phyloP scores from a whole-genome alignment of 768 basidiomycete genomes.

The Leucocoprinus sp. region DNA sequence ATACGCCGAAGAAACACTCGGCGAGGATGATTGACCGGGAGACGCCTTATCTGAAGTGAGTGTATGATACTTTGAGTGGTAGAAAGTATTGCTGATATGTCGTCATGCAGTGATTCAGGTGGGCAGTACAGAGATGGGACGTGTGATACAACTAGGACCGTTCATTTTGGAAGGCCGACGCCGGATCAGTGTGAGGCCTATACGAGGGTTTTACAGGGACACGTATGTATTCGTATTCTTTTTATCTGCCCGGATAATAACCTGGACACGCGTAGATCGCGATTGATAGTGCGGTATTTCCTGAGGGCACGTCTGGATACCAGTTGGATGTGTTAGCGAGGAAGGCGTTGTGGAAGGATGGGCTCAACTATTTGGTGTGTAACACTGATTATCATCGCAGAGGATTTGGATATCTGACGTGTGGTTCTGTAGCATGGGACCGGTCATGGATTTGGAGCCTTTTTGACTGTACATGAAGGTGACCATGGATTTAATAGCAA shows the following conservation, averaged over 20 bases:
- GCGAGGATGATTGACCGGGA: slow-evolving; percentile 71
- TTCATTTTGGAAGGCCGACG: slow-evolving; percentile 86
- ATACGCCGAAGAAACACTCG: slow-evolving; percentile 62
- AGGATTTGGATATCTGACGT: slow-evolving; percentile 9
- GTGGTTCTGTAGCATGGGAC: slow-evolving; percentile 68
- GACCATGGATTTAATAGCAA: slow-evolving; percentile 68
- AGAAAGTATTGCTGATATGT: slow-evolving; percentile 7
- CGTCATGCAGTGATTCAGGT: slow-evolving; percentile 70
- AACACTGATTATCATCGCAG: slow-evolving; percentile 7
- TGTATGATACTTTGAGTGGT: slow-evolving; percentile 11
- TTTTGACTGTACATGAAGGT: slow-evolving; percentile 81
- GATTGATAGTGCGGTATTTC: slow-evolving; percentile 85
- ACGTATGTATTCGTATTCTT: slow-evolving; percentile 48
- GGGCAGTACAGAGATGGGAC: slow-evolving; percentile 89
- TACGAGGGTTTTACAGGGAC: slow-evolving; percentile 93
- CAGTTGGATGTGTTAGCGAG: slow-evolving; percentile 87
- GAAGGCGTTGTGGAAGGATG: slow-evolving; percentile 81
- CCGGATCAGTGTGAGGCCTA: slow-evolving; percentile 83
- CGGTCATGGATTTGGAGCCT: slow-evolving; percentile 85
- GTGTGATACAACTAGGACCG: slow-evolving; percentile 72
- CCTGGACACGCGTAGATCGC: slow-evolving; percentile 55
- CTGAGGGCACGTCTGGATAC: slow-evolving; percentile 77
- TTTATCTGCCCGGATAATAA: slow-evolving; percentile 15
- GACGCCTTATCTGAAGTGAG: slow-evolving; percentile 85
- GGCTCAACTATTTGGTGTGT: slow-evolving; percentile 69